Percentiles rank a stretch among this genome's conserved stretches.
These are phyloP conservation scores for Protomyces inouyei DNA, from an alignment of 1,139 yeast genomes.

Conservation along the genomic window DNA sequence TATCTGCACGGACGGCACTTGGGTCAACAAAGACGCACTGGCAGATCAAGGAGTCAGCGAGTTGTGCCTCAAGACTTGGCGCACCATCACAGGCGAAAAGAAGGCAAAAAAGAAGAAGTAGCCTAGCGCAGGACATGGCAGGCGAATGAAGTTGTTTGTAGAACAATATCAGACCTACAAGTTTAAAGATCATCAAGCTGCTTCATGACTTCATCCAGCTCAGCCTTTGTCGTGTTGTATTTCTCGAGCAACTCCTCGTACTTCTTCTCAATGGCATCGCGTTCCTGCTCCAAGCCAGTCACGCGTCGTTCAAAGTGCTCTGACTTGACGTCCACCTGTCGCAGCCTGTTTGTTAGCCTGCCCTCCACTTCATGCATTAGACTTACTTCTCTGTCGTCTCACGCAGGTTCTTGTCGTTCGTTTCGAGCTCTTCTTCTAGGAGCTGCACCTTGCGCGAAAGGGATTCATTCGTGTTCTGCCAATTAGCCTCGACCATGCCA, in stretches of 20 bases:
- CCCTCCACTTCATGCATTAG: neutral
- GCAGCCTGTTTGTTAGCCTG: conserved; percentile 43
- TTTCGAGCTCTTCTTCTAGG: conserved; percentile 91
- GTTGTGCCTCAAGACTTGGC: conserved; percentile 16
- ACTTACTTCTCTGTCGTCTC: conserved; percentile 75
- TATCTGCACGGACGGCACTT: neutral
- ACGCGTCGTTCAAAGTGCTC: conserved; percentile 97
- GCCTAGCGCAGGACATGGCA: too few species aligned
- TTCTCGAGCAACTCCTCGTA: conserved; percentile 81
- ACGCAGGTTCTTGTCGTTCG: conserved; percentile 83
- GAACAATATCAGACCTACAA: neutral
- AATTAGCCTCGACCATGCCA: conserved; percentile 52
- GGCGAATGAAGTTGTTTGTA: neutral
- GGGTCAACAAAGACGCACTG: conserved; percentile 8
- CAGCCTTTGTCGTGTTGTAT: conserved; percentile 77
- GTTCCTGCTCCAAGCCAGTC: conserved; percentile 83
- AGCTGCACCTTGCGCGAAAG: conserved; percentile 86
- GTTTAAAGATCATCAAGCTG: conserved; percentile 59
- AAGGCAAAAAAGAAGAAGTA: neutral
- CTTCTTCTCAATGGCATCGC: conserved; percentile 87
- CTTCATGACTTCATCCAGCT: conserved; percentile 88
- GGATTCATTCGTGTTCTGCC: conserved; percentile 55
- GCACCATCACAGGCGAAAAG: neutral
- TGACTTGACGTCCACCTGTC: conserved; percentile 93
- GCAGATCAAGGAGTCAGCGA: conserved; percentile 9